Percentiles rank a stretch among this genome's conserved stretches.
These are phyloP conservation scores for Tripidium arundinaceum DNA, from an alignment of 202 grass and related monocot species.

Conservation along the genomic window DNA sequence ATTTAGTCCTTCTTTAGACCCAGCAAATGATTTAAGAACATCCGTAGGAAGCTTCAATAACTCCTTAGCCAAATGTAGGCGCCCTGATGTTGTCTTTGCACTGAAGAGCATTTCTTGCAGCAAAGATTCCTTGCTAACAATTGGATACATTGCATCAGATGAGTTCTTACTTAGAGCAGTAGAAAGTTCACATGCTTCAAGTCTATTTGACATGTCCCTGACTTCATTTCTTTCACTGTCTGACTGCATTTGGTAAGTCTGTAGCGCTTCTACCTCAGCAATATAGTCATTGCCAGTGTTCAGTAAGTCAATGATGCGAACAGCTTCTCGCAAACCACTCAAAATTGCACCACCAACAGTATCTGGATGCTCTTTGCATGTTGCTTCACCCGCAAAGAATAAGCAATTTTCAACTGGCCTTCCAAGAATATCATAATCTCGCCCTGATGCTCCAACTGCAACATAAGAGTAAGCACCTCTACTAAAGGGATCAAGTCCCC, in stretches of 20 bases:
- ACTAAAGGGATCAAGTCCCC: conserved; percentile 94
- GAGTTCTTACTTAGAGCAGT: conserved; percentile 66
- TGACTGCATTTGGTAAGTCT: conserved; percentile 67
- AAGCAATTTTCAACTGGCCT: conserved; percentile 85
- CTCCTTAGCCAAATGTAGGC: conserved; percentile 87
- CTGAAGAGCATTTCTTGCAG: conserved; percentile 92
- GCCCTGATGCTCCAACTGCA: conserved; percentile 84
- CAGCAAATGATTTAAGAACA: conserved; percentile 88
- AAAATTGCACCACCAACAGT: conserved; percentile 99
- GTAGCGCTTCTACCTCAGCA: conserved; percentile 82
- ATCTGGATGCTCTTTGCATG: conserved; percentile 99
- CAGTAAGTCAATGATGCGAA: conserved; percentile 82
- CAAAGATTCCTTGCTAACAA: conserved; percentile 66
- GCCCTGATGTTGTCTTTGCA: conserved; percentile 87
- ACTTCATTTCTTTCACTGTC: conserved; percentile 92
- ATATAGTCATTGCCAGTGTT: conserved; percentile 70
- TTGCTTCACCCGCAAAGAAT: conserved; percentile 98
- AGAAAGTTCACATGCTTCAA: conserved; percentile 79
- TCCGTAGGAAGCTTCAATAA: conserved; percentile 62
- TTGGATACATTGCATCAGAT: conserved; percentile 47
- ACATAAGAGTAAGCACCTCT: conserved; percentile 97
- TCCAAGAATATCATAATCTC: conserved; percentile 95
- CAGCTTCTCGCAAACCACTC: conserved; percentile 94
- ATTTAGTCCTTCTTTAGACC: conserved; percentile 83
- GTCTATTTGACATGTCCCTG: conserved; percentile 75